Base-by-base conservation (phyloP, 176 grass and related monocot species). In the Carex pumila region DNA sequence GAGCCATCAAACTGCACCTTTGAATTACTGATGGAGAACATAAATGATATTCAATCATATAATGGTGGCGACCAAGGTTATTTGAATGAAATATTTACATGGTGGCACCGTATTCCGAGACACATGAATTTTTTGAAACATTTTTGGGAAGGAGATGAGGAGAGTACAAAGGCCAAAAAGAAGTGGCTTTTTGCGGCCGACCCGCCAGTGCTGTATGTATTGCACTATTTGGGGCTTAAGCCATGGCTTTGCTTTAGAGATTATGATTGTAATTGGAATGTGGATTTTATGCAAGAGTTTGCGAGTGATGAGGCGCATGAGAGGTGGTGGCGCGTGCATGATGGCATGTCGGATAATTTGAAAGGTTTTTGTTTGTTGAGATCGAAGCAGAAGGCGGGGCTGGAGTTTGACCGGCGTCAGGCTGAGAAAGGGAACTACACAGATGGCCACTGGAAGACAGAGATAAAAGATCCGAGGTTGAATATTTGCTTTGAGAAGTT, bases 101-200 rank as follows among this genome's bases (percentile, higher is more conserved):
- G 95, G 95, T 97, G 92, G 95, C 95, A 97, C 49, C 83, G 95
- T 0, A 94, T 97, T 63, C 95, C 95, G 0, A 92, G 82, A 57
- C 92, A 94, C 54, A 97, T 97, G 95, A 97, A 97, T 32, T 97
- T 94, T 81, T 66, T 97, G 87, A 97, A 97, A 83, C 95, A 97
- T 85, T 97, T 97, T 83, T 97, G 95, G 95, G 92, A 97, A 77
- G 95, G 95, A 34, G 95, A 97, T 34, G 92, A 89, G 85, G 90
- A 94, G 25, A 85, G 21, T 12, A 89, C 91, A 72, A 97, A 94
- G 72, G 90, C 39, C 1, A 97, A 94, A 87, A 97, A 97, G 87
- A 97, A 82, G 6, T 29, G 56, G 78, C 41, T 97, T 81, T 97
- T 97, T 58, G 88, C 87, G 0, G 94, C 94, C 3, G 87, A 91